A percentile compares a stretch with the other conserved stretches of the same genome.
phyloP scores from a whole-genome alignment of 2,329 filamentous ascomycete species.

The Xylariales sp. region DNA sequence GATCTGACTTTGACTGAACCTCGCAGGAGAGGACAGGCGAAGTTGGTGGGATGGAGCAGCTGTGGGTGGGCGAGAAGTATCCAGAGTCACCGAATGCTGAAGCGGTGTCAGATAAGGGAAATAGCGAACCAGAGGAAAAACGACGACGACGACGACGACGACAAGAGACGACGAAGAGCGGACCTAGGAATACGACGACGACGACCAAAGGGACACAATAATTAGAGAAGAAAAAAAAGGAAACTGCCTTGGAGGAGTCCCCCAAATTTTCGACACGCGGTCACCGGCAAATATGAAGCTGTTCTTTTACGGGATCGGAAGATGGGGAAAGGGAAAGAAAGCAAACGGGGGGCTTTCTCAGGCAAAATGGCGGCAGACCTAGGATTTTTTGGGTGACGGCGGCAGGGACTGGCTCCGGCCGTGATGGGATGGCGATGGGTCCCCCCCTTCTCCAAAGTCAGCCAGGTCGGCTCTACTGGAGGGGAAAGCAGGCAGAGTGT shows the following conservation, averaged over 20 bases:
- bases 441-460: too few relatives aligned
- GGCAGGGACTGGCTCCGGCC: not conserved
- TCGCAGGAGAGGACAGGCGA: conserved; percentile 16
- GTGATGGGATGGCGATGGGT: too few relatives aligned
- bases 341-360: conserved; percentile 2
- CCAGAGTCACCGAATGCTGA: conserved; percentile 1
- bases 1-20: conserved; percentile 3
- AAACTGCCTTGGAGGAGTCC: conserved; percentile 36
- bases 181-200: not conserved
- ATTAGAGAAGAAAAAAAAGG: conserved; percentile 32
- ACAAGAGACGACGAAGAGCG: not conserved
- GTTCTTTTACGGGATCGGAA: conserved; percentile 28
- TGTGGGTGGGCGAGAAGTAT: not conserved
- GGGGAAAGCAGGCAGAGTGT: too few relatives aligned
- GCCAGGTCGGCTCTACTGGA: too few relatives aligned
- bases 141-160: conserved; percentile 15
- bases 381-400: conserved; percentile 3
- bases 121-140: conserved; percentile 15
- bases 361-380: conserved; percentile 2
- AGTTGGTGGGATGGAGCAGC: too few relatives aligned
- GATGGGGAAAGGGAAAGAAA: conserved; percentile 16
- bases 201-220: conserved; percentile 22
- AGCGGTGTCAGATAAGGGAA: conserved; percentile 8
- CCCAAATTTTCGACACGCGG: conserved; percentile 32
- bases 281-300: conserved; percentile 31